Evolutionary conservation across 495 filamentous ascomycete genomes (phyloP), one percentile per base, ranked within the genome.

Genomic region (Aspergillus asperescens): DNA sequence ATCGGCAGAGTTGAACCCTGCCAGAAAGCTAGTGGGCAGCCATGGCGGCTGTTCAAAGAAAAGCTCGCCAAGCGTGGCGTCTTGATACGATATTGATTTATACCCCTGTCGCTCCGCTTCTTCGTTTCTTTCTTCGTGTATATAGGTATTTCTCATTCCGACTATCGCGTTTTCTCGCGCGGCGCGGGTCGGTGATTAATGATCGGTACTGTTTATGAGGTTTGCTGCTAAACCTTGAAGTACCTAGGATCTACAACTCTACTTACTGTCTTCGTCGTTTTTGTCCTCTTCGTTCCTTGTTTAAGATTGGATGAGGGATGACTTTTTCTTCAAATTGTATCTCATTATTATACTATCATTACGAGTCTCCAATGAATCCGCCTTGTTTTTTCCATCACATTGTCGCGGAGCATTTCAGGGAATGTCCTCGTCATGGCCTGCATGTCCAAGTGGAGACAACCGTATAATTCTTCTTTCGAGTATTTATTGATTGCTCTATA

Each of bases 121-220:
- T 43, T 40, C n/a, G n/a, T n/a, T n/a, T 31, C 3, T 48, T 40
- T 15, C 38, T 49, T 31, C 48, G 31, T 62, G 59, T 62, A 58
- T 43, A 62, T 58, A 58, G 51, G 31, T 53, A 23, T 23, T 37
- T 23, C 44, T 13, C 38, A 23, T 42, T 37, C 35, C 44, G 20
- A 28, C 28, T 43, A 23, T 34, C 19, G 20, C 29, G 34, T 24
- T 19, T 28, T 12, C 28, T 48, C 31, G 24, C 18, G 39, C 25
- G 22, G 28, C 27, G 49, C 20, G 49, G 29, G 35, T 41, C 7
- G 20, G 39, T 42, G 39, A 20, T 7, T 35, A 22, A n/a, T 42
- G 20, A 42, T 25, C 20, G 39, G 20, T 42, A 22, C 3, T 32
- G n/a, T n/a, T 25, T 9, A 42, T 42, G 39, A 6, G 19, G 20